A percentile compares a stretch with the other conserved stretches of the same genome.
Evolutionary conservation across 768 basidiomycete species (phyloP).

Genomic region (Daedaleopsis sinensis): DNA sequence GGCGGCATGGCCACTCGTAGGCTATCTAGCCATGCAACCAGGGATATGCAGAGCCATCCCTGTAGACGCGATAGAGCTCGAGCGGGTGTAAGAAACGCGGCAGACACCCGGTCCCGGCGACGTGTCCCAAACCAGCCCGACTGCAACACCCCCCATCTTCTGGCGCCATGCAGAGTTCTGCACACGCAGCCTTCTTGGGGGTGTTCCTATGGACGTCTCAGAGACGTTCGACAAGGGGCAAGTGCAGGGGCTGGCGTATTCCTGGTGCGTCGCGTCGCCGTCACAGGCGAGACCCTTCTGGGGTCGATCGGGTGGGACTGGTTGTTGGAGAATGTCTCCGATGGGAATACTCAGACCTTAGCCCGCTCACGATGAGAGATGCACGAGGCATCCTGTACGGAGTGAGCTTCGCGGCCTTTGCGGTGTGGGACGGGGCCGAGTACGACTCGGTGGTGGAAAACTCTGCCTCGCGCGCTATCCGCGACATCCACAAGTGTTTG

Average conservation of each 20-base stretch:
- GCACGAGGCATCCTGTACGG: slow-evolving; percentile 14
- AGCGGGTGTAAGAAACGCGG: neutral
- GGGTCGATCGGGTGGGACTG: slow-evolving; percentile 5
- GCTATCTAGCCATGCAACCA: no score
- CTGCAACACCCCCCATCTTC: neutral
- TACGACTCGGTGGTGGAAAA: neutral
- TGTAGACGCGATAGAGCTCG: neutral
- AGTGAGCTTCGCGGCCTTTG: slow-evolving; percentile 18
- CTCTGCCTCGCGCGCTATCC: neutral
- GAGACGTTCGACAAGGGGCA: neutral
- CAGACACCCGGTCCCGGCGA: slow-evolving; percentile 9
- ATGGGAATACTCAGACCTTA: slow-evolving; percentile 19
- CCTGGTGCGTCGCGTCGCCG: slow-evolving; percentile 12
- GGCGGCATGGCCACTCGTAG: neutral
- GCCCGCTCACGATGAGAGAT: slow-evolving; percentile 15
- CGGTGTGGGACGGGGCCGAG: neutral
- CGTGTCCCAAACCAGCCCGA: slow-evolving; percentile 9
- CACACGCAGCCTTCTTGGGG: no score
- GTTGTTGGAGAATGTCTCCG: neutral
- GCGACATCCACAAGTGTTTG: neutral
- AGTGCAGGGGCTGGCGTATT: neutral
- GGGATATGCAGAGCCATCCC: neutral
- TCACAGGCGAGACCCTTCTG: slow-evolving; percentile 6
- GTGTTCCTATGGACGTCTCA: neutral
- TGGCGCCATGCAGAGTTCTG: no score